Percentiles rank a stretch among this genome's conserved stretches.
Conservation (phyloP, 768 basidiomycete species). For the Phanerodontia chrysosporium region DNA sequence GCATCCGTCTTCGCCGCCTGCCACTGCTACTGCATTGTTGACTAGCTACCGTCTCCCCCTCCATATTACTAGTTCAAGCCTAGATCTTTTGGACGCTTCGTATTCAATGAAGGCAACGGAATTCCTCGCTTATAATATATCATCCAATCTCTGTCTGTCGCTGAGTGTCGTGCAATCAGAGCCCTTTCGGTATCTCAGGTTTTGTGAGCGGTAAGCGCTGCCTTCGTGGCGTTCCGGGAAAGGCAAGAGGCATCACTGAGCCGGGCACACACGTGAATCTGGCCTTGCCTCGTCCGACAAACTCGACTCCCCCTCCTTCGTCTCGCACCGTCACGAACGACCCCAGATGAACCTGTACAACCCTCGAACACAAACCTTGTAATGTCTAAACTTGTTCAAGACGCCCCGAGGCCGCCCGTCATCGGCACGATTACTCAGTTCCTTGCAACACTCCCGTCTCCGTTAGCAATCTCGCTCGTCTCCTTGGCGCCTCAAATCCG, state of each 20-base stretch:
- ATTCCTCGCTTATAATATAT: constrained; percentile 1
- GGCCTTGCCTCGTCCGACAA: neutral
- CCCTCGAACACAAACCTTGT: neutral
- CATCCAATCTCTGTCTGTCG: neutral
- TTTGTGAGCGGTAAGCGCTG: neutral
- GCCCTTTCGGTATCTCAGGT: no score
- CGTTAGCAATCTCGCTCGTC: constrained; percentile 57
- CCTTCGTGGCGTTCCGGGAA: neutral
- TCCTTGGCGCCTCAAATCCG: constrained; percentile 55
- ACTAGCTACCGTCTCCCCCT: neutral
- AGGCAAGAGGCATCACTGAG: neutral
- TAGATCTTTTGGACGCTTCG: neutral
- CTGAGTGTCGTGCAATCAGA: no score
- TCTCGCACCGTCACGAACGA: neutral
- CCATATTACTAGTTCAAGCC: constrained; percentile 1
- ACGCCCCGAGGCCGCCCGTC: constrained; percentile 11
- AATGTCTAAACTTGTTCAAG: constrained; percentile 9
- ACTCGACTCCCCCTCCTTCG: neutral
- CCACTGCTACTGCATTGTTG: neutral
- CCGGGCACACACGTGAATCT: neutral
- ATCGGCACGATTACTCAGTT: constrained; percentile 35
- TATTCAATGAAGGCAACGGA: constrained; percentile 2
- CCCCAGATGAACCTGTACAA: neutral
- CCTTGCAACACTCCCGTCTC: constrained; percentile 54
- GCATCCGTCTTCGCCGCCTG: neutral